These are phyloP conservation scores for Huntiella decipiens DNA, from an alignment of 2,329 filamentous ascomycete genomes.

Conservation along the genomic window DNA sequence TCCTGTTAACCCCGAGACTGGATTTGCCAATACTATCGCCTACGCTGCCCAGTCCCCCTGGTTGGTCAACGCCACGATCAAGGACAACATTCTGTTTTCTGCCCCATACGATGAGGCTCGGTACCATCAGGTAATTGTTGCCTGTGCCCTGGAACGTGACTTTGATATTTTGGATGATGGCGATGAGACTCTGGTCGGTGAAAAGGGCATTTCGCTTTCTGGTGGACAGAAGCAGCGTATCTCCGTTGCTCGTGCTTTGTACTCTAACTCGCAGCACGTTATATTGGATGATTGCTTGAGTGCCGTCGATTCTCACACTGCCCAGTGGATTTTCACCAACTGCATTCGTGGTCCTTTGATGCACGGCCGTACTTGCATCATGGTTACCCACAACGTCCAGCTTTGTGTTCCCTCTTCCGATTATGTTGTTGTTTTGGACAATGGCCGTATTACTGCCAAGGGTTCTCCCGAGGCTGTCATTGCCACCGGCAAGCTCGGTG, in stretches of 20 bases:
- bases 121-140: slow-evolving; percentile 74
- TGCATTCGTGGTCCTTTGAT: slow-evolving; percentile 82
- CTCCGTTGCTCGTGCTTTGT: slow-evolving; percentile 88
- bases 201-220: slow-evolving; percentile 92
- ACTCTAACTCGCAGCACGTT: slow-evolving; percentile 80
- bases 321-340: slow-evolving; percentile 93
- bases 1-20: slow-evolving; percentile 60
- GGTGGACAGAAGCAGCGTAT: slow-evolving; percentile 97
- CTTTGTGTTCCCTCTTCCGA: slow-evolving; percentile 66
- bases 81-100: slow-evolving; percentile 88
- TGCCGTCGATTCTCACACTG: slow-evolving; percentile 91
- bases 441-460: slow-evolving; percentile 59
- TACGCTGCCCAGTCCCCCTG: slow-evolving; percentile 95
- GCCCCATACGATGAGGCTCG: slow-evolving; percentile 60
- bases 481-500: slow-evolving; percentile 70
- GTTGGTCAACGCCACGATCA: slow-evolving; percentile 90
- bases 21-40: slow-evolving; percentile 75
- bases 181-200: slow-evolving; percentile 83
- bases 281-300: slow-evolving; percentile 90
- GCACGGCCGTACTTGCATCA: slow-evolving; percentile 71
- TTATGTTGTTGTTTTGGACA: slow-evolving; percentile 70
- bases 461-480: slow-evolving; percentile 65
- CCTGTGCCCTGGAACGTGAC: slow-evolving; percentile 80
- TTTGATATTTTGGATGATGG: slow-evolving; percentile 81
- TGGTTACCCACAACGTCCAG: slow-evolving; percentile 90